Evolutionary conservation across 2,329 filamentous ascomycete species (phyloP).

Genomic region (Microthyrium microscopicum): DNA sequence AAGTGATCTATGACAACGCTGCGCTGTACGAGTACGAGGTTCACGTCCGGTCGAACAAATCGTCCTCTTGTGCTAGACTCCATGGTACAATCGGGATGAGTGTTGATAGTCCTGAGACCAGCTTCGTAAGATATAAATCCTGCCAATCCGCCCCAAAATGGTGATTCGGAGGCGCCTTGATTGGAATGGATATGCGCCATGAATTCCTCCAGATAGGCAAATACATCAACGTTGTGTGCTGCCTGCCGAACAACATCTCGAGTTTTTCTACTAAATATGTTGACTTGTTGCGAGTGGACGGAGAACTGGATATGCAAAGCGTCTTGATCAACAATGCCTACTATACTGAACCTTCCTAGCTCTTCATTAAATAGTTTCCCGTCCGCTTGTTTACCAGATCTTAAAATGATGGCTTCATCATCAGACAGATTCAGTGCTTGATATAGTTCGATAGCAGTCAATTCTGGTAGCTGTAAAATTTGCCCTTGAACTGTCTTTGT

Average conservation of each 20-base stretch:
- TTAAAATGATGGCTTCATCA: conserved; percentile 25
- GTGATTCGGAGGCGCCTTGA: conserved; percentile 24
- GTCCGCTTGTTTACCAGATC: conserved; percentile 29
- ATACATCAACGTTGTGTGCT: background rate
- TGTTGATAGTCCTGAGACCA: conserved; percentile 45
- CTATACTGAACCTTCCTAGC: conserved; percentile 54
- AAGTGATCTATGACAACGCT: conserved; percentile 65
- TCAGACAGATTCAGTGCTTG: conserved; percentile 18
- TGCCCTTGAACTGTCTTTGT: conserved; percentile 19
- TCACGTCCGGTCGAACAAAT: conserved; percentile 48
- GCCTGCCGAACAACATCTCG: conserved; percentile 9
- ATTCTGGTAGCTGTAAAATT: conserved; percentile 20
- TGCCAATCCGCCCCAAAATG: conserved; percentile 72
- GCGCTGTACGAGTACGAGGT: conserved; percentile 58
- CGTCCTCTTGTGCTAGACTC: conserved; percentile 13
- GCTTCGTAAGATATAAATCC: conserved; percentile 78
- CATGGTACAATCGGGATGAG: conserved; percentile 20
- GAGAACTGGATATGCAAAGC: conserved; percentile 26
- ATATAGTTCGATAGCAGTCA: conserved; percentile 19
- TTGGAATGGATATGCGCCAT: conserved; percentile 23
- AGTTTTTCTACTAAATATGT: conserved; percentile 16
- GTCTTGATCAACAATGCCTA: conserved; percentile 46
- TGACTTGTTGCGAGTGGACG: conserved; percentile 11
- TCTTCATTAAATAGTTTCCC: conserved; percentile 25
- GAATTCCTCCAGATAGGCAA: conserved; percentile 15